Conservation (phyloP, 2,329 filamentous ascomycete genomes). For the Beauveria varroae region DNA sequence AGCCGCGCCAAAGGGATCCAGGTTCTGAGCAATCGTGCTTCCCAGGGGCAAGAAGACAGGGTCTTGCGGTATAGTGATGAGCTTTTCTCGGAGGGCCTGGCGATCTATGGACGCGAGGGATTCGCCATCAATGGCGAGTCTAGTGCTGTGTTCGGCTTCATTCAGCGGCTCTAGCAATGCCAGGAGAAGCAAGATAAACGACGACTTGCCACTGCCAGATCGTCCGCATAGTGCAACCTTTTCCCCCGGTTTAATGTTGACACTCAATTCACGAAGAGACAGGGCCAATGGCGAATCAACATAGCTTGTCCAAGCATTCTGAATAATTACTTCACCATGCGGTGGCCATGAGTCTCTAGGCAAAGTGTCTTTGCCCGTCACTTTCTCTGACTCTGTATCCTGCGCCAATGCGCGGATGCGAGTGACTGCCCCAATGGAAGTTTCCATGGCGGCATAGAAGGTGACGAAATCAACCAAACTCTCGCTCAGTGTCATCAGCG, state of each 20-base stretch:
- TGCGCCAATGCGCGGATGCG: constrained; percentile 15
- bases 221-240: constrained; percentile 20
- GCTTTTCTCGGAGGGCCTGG: constrained; percentile 28
- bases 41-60: constrained; percentile 35
- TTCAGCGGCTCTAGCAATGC: constrained; percentile 25
- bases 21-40: constrained; percentile 28
- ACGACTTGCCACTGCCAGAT: constrained; percentile 28
- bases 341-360: constrained; percentile 16
- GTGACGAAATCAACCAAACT: constrained; percentile 13
- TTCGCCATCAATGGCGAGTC: constrained; percentile 28
- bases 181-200: constrained; percentile 25
- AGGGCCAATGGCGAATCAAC: not conserved
- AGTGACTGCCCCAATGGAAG: constrained; percentile 16
- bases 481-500: constrained; percentile 28
- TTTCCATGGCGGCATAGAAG: constrained; percentile 22
- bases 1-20: constrained; percentile 26
- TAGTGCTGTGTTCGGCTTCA: not conserved
- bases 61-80: constrained; percentile 42
- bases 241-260: not conserved
- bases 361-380: not conserved
- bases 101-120: constrained; percentile 29
- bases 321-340: constrained; percentile 14
- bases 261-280: not conserved
- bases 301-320: constrained; percentile 14
- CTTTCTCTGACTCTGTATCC: constrained; percentile 11